Conservation (phyloP, 1,284 basidiomycete species). For the Ceratobasidium sp. region DNA sequence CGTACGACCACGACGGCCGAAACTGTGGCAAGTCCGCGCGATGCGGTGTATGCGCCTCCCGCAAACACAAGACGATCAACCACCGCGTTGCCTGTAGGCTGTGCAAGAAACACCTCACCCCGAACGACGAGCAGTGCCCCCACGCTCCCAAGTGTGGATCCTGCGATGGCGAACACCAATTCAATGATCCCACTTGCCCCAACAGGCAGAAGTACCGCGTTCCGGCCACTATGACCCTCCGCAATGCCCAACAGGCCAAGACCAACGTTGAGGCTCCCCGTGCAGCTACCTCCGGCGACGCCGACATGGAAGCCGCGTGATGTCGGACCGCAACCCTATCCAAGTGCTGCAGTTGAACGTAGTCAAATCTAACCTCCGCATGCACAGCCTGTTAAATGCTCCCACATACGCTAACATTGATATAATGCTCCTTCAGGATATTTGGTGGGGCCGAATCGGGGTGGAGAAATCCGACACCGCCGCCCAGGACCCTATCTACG, state of each 20-base stretch:
- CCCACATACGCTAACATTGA: not conserved
- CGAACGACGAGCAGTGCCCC: not conserved
- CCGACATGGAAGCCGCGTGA: not conserved
- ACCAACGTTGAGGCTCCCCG: not conserved
- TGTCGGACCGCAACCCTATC: not conserved
- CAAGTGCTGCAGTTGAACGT: slow-evolving; percentile 18
- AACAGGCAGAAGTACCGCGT: not conserved
- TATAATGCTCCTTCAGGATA: slow-evolving; percentile 18
- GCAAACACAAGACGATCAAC: not conserved
- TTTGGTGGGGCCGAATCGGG: slow-evolving; percentile 29
- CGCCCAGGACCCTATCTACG: not conserved
- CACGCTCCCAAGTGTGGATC: slow-evolving; percentile 1
- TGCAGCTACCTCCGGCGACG: too few species aligned
- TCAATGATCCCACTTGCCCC: not conserved
- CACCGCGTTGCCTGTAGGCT: slow-evolving; percentile 15
- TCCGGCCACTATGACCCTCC: not conserved
- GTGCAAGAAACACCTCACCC: not conserved
- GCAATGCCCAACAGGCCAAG: not conserved
- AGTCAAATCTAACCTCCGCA: not conserved
- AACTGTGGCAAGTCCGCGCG: not conserved
- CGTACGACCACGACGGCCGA: not conserved
- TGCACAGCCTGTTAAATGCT: not conserved
- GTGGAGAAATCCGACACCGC: not conserved
- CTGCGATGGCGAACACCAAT: not conserved
- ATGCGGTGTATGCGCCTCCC: not conserved